Base-by-base conservation (phyloP, 129 eudicot species). In the Helichrysum umbraculigerum region DNA sequence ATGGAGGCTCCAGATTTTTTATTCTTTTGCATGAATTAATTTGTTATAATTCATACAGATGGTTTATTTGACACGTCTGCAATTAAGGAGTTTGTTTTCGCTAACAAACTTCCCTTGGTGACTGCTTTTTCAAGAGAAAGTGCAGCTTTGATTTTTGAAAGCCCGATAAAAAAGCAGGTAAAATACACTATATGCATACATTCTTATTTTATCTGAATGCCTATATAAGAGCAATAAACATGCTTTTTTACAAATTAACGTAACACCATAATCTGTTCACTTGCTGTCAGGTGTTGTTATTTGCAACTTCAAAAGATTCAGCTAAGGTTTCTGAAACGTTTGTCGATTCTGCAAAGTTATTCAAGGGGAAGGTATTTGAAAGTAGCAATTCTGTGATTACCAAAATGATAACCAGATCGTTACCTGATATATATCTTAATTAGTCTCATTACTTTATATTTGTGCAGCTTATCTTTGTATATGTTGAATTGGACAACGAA, bases 51-150 rank as follows among this genome's bases (percentile, higher is more conserved):
- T 69, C 68, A 37, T 69, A 30, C 84, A 92, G 98, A 87, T 83
- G 96, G 96, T 71, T 75, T 75, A 22, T 92, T 92, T 33, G 76
- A 74, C 64, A 92, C 86, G 82, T 83, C 89, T 57, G 79, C 83
- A 12, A 87, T 92, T 80, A 89, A 82, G 70, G 91, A 92, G 76
- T 92, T 92, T 72, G 93, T 92, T 30, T 84, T 81, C 66, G 84
- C 90, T 69, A 92, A 92, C 87, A 92, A 92, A 82, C 87, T 89
- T 81, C 98, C 98, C 19, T 60, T 92, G 75, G 98, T 92, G 81
- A 92, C 91, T 70, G 79, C 82, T 73, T 90, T 92, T 80, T 89
- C 93, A 47, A 82, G 89, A 83, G 96, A 89, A 84, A 88, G 82
- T 66, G 96, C 90, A 19, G 47, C 91, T 30, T 33, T 83, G 68